These are phyloP conservation scores for Astrephomene gubernaculifera DNA, from an alignment of 139 green algal genomes.

Conservation along the genomic window DNA sequence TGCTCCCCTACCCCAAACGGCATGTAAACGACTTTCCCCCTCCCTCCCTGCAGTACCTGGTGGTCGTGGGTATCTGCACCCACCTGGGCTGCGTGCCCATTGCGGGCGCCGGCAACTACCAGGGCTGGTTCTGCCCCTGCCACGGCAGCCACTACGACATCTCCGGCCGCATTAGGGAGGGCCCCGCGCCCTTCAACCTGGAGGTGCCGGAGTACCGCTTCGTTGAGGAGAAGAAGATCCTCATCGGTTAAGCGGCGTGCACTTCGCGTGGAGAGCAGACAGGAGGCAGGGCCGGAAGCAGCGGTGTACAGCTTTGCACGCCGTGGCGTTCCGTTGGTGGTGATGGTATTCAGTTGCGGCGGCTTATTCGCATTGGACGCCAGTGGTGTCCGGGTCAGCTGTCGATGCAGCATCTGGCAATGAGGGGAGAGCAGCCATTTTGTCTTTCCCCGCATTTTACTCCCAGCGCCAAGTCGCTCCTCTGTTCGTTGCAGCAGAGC, in stretches of 20 bases:
- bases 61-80: constrained; percentile 99
- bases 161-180: constrained; percentile 95
- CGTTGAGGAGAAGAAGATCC: constrained; percentile 68
- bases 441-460: no score
- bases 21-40: neutral
- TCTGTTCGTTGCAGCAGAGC: no score
- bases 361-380: no score
- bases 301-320: no score
- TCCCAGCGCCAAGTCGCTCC: no score
- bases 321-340: no score
- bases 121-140: constrained; percentile 98
- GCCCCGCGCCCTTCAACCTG: constrained; percentile 97
- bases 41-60: constrained; percentile 88
- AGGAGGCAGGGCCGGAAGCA: no score
- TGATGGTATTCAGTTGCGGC: no score
- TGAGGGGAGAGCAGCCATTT: no score
- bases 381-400: no score
- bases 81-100: constrained; percentile 99
- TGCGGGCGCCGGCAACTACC: constrained; percentile 96
- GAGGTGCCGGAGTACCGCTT: constrained; percentile 90
- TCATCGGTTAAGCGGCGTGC: constrained; percentile 62
- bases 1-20: neutral
- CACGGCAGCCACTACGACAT: constrained; percentile 98
- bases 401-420: no score
- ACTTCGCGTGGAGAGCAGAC: neutral